phyloP scores from a whole-genome alignment of 192 early-diverging fungal species.

The Backusella tarrabulga region DNA sequence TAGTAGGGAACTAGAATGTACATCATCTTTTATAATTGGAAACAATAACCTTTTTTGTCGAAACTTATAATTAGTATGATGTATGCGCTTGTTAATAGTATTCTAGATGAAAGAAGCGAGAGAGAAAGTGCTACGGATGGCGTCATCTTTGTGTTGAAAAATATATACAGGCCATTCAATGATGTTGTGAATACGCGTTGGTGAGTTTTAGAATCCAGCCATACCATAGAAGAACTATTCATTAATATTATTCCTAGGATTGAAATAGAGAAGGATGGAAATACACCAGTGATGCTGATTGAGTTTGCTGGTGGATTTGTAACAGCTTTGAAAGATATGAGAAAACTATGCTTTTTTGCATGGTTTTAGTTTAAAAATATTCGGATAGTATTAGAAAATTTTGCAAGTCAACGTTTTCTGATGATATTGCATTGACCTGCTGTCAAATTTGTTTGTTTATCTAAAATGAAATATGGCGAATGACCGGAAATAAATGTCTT shows the following conservation, averaged over 20 bases:
- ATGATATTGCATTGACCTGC: too few relatives aligned
- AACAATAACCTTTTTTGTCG: neutral
- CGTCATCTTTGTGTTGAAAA: neutral
- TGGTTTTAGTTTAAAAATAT: too few relatives aligned
- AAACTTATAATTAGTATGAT: neutral
- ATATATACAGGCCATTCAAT: neutral
- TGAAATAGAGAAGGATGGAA: too few relatives aligned
- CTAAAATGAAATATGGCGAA: too few relatives aligned
- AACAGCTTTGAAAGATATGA: too few relatives aligned
- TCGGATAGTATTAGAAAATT: too few relatives aligned
- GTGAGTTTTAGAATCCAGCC: neutral
- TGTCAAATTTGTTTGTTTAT: too few relatives aligned
- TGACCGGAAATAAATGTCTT: too few relatives aligned
- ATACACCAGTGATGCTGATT: too few relatives aligned
- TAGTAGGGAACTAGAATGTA: neutral
- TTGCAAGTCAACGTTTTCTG: too few relatives aligned
- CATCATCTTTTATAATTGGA: neutral
- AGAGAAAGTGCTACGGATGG: neutral
- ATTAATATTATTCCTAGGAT: neutral
- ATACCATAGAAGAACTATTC: neutral
- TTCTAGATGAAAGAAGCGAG: neutral
- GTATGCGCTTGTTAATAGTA: neutral
- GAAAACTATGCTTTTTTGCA: too few relatives aligned
- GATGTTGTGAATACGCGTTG: neutral
- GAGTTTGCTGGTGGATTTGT: too few relatives aligned